phyloP scores from a whole-genome alignment of 1,139 yeast genomes.

The Eremothecium sinecaudum region DNA sequence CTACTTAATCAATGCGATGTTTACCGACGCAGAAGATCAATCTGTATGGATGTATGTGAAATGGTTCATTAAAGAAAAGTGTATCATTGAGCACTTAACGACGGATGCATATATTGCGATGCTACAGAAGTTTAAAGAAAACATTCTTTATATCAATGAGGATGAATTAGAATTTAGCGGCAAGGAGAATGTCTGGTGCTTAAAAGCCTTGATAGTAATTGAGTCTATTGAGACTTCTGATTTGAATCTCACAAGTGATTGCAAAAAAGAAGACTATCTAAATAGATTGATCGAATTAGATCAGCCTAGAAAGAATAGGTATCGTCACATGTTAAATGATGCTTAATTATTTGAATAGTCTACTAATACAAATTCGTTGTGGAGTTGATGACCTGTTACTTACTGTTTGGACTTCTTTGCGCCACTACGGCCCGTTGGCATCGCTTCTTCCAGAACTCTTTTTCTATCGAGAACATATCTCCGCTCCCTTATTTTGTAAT shows the following conservation, averaged over 20 bases:
- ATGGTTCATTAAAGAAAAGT: conserved; percentile 62
- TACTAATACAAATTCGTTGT: neutral
- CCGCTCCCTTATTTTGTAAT: conserved; percentile 32
- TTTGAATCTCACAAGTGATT: conserved; percentile 10
- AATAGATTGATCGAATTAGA: conserved; percentile 47
- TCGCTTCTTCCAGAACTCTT: conserved; percentile 32
- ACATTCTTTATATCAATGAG: conserved; percentile 47
- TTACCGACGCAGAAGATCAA: conserved; percentile 89
- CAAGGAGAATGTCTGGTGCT: conserved; percentile 58
- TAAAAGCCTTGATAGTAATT: conserved; percentile 44
- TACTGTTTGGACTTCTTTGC: conserved; percentile 1
- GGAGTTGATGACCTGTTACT: neutral
- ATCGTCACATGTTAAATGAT: conserved; percentile 33
- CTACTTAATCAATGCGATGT: conserved; percentile 72
- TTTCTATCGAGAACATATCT: conserved; percentile 47
- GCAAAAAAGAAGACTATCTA: conserved; percentile 30
- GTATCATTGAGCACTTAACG: conserved; percentile 26
- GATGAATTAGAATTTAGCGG: conserved; percentile 52
- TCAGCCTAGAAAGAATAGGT: conserved; percentile 60
- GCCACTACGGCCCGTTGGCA: conserved; percentile 5
- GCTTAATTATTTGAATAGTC: conserved; percentile 2
- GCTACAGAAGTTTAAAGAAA: conserved; percentile 34
- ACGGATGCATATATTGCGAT: conserved; percentile 28
- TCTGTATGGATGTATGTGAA: conserved; percentile 84
- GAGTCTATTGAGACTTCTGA: conserved; percentile 32